These are phyloP conservation scores for Letharia columbiana DNA, from an alignment of 495 filamentous ascomycete genomes.

Conservation along the genomic window DNA sequence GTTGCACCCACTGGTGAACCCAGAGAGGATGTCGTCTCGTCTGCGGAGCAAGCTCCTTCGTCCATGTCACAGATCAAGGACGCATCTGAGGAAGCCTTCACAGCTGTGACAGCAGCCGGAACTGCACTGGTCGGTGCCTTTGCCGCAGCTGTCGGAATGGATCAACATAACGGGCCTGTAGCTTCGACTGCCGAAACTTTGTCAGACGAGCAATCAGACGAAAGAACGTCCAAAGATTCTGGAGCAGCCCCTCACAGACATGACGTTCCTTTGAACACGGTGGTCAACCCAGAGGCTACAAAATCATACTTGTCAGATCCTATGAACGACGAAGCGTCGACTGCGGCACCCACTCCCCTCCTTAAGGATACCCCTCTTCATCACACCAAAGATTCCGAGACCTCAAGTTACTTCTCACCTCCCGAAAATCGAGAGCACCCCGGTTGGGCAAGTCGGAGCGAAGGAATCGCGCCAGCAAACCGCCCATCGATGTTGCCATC, in stretches of 20 bases:
- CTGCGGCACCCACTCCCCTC: constrained; percentile 28
- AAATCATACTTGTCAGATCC: constrained; percentile 4
- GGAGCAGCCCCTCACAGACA: neutral
- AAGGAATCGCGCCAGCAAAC: constrained; percentile 9
- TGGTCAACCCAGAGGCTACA: constrained; percentile 18
- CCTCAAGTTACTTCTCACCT: constrained; percentile 16
- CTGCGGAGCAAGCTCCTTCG: constrained; percentile 1
- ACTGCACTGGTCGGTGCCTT: constrained; percentile 22
- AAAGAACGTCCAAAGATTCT: neutral
- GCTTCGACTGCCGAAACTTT: neutral
- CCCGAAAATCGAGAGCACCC: neutral
- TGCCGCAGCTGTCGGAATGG: constrained; percentile 18
- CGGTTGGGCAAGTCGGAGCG: neutral
- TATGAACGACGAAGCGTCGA: constrained; percentile 23
- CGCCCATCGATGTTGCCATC: constrained; percentile 45
- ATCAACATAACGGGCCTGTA: constrained; percentile 10
- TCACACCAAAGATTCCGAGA: neutral
- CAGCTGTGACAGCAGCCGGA: constrained; percentile 25
- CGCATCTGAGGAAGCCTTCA: constrained; percentile 20
- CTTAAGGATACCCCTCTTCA: constrained; percentile 35
- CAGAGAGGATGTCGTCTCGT: neutral
- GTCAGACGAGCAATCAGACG: neutral
- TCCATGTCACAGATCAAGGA: constrained; percentile 14
- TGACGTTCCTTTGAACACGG: constrained; percentile 1
- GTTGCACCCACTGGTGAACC: neutral